phyloP scores from a whole-genome alignment of 331 rosid species.

The Malus hybrid region DNA sequence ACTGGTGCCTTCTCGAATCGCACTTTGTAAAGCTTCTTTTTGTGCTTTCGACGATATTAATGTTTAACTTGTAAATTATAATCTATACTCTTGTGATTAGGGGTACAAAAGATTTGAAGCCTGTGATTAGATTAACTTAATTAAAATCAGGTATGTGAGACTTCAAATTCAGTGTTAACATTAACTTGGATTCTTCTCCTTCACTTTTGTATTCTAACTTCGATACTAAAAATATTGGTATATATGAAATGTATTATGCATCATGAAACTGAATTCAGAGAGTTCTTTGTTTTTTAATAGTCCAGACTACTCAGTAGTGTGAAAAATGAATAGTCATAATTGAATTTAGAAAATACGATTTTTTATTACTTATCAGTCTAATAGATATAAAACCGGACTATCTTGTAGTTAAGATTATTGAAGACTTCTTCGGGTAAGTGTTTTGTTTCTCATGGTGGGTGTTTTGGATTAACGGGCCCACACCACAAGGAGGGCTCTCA shows the following conservation, averaged over 20 bases:
- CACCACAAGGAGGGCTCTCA: background rate
- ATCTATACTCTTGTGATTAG: background rate
- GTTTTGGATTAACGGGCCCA: background rate
- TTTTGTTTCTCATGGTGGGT: background rate
- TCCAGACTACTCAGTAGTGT: accelerated
- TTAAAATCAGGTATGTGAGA: background rate
- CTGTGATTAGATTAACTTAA: background rate
- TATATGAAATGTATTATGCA: no score
- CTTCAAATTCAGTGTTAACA: background rate
- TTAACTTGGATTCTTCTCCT: background rate
- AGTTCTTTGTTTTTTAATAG: no score
- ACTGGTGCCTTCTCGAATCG: background rate
- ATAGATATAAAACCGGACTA: background rate
- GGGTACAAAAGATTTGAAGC: background rate
- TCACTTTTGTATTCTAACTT: background rate
- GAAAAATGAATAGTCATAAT: no score
- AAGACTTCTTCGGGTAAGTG: no score
- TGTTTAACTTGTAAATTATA: background rate
- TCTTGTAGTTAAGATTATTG: no score
- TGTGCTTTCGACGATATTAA: background rate
- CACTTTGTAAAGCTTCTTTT: background rate
- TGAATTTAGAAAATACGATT: no score
- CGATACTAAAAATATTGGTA: background rate
- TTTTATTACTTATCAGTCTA: no score
- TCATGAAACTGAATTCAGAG: background rate